A percentile compares a stretch with the other conserved stretches of the same genome.
These are phyloP conservation scores for Pleurotus tuoliensis DNA, from an alignment of 768 basidiomycete species.

Conservation along the genomic window DNA sequence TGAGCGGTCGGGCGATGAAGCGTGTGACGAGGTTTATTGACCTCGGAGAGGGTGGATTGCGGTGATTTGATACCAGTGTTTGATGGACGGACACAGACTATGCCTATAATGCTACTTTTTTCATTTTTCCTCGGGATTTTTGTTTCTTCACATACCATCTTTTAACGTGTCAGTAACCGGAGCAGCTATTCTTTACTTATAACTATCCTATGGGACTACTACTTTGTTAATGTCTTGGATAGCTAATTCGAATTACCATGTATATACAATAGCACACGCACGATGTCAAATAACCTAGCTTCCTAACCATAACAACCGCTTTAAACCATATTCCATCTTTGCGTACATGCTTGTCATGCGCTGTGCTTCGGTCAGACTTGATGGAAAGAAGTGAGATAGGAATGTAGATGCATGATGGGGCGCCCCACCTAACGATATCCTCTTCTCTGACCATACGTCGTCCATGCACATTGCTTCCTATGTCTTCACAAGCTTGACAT, in stretches of 20 bases:
- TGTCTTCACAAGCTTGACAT: constrained; percentile 59
- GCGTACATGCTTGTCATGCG: constrained; percentile 82
- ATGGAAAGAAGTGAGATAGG: constrained; percentile 11
- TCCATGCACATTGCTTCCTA: constrained; percentile 39
- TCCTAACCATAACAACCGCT: constrained; percentile 86
- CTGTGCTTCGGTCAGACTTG: constrained; percentile 77
- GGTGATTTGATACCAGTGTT: constrained; percentile 10
- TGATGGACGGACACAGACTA: not conserved
- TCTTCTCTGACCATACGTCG: constrained; percentile 50
- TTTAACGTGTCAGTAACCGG: not conserved
- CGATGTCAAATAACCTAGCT: constrained; percentile 33
- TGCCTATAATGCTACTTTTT: not conserved
- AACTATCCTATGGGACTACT: constrained; percentile 3
- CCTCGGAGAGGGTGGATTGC: constrained; percentile 35
- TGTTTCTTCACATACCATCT: not conserved
- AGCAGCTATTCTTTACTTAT: constrained; percentile 1
- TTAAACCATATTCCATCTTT: constrained; percentile 92
- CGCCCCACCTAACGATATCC: constrained; percentile 76
- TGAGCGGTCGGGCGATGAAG: constrained; percentile 60
- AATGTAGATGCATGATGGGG: constrained; percentile 7
- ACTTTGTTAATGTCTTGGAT: constrained; percentile 5
- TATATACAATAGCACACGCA: constrained; percentile 1
- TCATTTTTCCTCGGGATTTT: not conserved
- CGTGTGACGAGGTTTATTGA: constrained; percentile 82
- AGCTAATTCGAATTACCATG: constrained; percentile 4